A percentile compares a stretch with the other conserved stretches of the same genome.
Conservation (phyloP, 208 protist species). For the Strigomonas culicis region DNA sequence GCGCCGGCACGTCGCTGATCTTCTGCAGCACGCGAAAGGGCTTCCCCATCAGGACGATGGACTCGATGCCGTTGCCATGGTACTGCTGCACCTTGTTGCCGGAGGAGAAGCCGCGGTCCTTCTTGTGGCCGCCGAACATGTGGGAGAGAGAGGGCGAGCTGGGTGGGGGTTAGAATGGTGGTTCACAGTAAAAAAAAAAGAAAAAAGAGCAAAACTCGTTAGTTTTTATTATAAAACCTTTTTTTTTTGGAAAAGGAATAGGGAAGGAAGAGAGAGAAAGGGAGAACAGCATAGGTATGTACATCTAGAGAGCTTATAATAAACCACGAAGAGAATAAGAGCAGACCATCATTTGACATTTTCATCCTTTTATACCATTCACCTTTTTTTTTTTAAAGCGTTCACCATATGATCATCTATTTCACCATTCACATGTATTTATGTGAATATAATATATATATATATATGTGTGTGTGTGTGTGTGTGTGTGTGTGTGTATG, state of each 20-base stretch:
- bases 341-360: background rate
- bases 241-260: slow-evolving; percentile 3
- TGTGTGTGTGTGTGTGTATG: no score
- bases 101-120: slow-evolving; percentile 76
- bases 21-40: slow-evolving; percentile 76
- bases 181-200: no score
- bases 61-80: slow-evolving; percentile 69
- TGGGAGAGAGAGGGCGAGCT: no score
- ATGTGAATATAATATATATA: background rate
- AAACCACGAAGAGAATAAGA: background rate
- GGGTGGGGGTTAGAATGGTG: no score
- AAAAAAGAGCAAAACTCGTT: no score
- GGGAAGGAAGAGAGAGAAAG: background rate
- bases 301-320: slow-evolving; percentile 5
- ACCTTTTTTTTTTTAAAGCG: background rate
- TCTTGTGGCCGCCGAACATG: slow-evolving; percentile 23
- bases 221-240: background rate
- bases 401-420: background rate
- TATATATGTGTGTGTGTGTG: background rate
- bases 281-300: slow-evolving; percentile 1
- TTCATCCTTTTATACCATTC: background rate
- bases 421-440: background rate
- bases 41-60: slow-evolving; percentile 79
- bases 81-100: slow-evolving; percentile 82
- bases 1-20: slow-evolving; percentile 41